These are phyloP conservation scores for Grifola frondosa DNA, from an alignment of 1,284 basidiomycete genomes.

Conservation along the genomic window DNA sequence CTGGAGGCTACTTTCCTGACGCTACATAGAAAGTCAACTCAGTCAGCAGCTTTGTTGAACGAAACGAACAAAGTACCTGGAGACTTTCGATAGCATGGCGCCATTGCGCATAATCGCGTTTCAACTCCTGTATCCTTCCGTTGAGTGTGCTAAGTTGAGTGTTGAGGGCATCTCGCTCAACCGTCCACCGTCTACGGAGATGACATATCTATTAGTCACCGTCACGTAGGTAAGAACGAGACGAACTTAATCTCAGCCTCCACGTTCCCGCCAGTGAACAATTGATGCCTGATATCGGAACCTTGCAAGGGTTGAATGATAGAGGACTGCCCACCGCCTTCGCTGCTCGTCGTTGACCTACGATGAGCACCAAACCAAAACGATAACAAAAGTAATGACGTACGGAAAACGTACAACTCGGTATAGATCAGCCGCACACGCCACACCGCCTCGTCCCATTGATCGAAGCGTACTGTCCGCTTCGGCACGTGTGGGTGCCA, in stretches of 20 bases:
- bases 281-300: conserved; percentile 44
- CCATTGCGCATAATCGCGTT: conserved; percentile 5
- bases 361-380: conserved; percentile 4
- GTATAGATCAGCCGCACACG: conserved; percentile 62
- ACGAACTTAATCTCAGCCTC: conserved; percentile 35
- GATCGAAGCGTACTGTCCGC: conserved; percentile 54
- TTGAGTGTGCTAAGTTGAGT: conserved; percentile 8
- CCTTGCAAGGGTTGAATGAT: conserved; percentile 37
- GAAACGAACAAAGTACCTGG: conserved; percentile 4
- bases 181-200: conserved; percentile 19
- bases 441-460: conserved; percentile 48
- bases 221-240: neutral
- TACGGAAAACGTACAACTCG: conserved; percentile 62
- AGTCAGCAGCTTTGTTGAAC: neutral
- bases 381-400: conserved; percentile 29
- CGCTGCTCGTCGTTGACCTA: conserved; percentile 48
- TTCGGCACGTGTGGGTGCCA: conserved; percentile 61
- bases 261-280: conserved; percentile 46
- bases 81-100: conserved; percentile 4
- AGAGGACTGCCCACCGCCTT: conserved; percentile 58
- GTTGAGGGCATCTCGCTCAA: conserved; percentile 19
- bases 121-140: conserved; percentile 6
- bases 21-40: conserved; percentile 9
- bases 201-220: neutral
- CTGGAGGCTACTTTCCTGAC: conserved; percentile 6